Percentiles rank a stretch among this genome's conserved stretches.
Conservation (phyloP, 495 filamentous ascomycete species). For the Aspergillus campestris region DNA sequence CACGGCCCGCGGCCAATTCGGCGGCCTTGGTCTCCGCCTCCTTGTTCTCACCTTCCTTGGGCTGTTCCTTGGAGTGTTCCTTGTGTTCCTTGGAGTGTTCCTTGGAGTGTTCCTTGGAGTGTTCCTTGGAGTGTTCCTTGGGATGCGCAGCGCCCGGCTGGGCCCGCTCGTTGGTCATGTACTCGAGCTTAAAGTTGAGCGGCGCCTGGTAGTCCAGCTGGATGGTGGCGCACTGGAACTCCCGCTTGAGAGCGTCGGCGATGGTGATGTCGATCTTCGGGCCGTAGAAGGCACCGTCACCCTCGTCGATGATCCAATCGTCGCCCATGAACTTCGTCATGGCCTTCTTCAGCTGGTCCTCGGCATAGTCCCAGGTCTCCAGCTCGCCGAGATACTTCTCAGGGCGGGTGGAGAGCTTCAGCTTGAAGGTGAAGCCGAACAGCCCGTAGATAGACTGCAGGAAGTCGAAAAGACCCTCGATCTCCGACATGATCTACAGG, state of each 20-base stretch:
- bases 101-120: slow-evolving; percentile 21
- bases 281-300: slow-evolving; percentile 96
- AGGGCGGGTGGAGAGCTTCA: slow-evolving; percentile 90
- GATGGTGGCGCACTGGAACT: slow-evolving; percentile 91
- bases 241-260: slow-evolving; percentile 65
- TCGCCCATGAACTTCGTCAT: slow-evolving; percentile 71
- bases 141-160: slow-evolving; percentile 17
- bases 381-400: slow-evolving; percentile 84
- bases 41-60: slow-evolving; percentile 19
- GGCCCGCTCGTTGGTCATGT: slow-evolving; percentile 60
- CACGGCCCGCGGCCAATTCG: slow-evolving; percentile 55
- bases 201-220: slow-evolving; percentile 96
- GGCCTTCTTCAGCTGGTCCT: slow-evolving; percentile 65
- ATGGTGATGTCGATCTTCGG: slow-evolving; percentile 94
- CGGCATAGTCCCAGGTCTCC: slow-evolving; percentile 84
- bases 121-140: background rate
- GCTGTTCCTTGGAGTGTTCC: slow-evolving; percentile 9
- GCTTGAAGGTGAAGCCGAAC: slow-evolving; percentile 90
- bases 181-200: slow-evolving; percentile 74
- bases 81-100: no score
- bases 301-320: slow-evolving; percentile 81
- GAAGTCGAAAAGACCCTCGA: slow-evolving; percentile 84
- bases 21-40: slow-evolving; percentile 26
- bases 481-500: slow-evolving; percentile 69
- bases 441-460: slow-evolving; percentile 74